These are phyloP conservation scores for Periglandula ipomoeae DNA, from an alignment of 2,329 filamentous ascomycete species.

Conservation along the genomic window DNA sequence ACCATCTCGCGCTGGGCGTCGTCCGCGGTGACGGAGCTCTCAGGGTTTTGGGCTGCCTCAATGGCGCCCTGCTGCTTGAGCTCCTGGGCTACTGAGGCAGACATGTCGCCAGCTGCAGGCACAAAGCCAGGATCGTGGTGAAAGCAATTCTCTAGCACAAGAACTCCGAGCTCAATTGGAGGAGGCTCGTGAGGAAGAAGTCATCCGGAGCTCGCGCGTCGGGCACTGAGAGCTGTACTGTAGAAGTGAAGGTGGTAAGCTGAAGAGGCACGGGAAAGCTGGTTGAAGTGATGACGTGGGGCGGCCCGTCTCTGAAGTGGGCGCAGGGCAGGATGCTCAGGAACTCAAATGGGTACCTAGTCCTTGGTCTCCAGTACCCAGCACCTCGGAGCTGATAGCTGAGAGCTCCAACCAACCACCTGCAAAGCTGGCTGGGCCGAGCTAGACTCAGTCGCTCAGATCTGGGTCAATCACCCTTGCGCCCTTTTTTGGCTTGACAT, in stretches of 20 bases:
- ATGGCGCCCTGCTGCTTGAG: constrained; percentile 74
- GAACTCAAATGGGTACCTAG: no score
- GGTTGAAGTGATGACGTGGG: constrained; percentile 3
- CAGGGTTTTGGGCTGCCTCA: constrained; percentile 65
- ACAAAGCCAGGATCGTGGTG: constrained; percentile 1
- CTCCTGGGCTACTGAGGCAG: constrained; percentile 40
- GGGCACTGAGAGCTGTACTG: constrained; percentile 2
- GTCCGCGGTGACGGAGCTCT: constrained; percentile 57
- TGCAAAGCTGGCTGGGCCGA: no score
- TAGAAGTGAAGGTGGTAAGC: background rate
- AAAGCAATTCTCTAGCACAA: background rate
- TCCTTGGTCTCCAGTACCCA: no score
- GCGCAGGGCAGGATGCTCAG: background rate
- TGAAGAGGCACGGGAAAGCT: background rate
- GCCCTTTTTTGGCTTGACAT: no score
- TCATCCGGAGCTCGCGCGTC: constrained; percentile 9
- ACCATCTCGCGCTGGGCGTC: constrained; percentile 67
- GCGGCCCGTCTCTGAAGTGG: background rate
- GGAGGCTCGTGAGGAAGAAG: constrained; percentile 4
- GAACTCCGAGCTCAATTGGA: constrained; percentile 7
- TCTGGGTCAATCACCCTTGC: no score
- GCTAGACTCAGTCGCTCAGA: no score
- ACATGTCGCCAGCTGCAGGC: constrained; percentile 19
- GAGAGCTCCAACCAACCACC: no score
- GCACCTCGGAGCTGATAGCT: no score